Conservation (phyloP, 768 basidiomycete species). For the Termitomyces sp. region DNA sequence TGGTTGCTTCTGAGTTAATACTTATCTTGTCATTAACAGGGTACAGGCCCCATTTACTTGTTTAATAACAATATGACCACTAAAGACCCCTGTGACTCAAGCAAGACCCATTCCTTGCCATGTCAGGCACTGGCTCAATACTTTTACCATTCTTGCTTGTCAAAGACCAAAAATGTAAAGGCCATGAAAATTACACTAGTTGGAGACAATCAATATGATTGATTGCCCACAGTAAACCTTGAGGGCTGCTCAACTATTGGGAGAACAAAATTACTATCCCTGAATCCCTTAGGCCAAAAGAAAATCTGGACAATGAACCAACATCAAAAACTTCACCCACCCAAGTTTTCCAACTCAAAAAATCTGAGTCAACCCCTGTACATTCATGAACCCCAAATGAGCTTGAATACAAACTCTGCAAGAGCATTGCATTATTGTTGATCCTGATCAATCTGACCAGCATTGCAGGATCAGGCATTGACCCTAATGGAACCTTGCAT, state of each 20-base stretch:
- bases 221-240: background rate
- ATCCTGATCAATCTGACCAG: background rate
- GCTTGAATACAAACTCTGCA: conserved; percentile 1
- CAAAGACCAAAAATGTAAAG: no score
- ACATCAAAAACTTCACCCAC: background rate
- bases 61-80: background rate
- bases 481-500: background rate
- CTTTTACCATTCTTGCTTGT: background rate
- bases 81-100: background rate
- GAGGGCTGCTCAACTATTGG: background rate
- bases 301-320: no score
- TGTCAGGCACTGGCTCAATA: background rate
- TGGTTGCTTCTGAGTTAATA: background rate
- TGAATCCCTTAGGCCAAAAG: no score
- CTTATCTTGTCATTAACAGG: background rate
- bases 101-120: background rate
- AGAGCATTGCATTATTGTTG: background rate
- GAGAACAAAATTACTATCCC: background rate
- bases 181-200: no score
- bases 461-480: background rate
- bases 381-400: background rate
- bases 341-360: no score
- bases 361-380: background rate
- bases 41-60: background rate
- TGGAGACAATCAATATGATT: background rate